phyloP scores from a whole-genome alignment of 495 filamentous ascomycete genomes.

The Penicillium mononematosum region DNA sequence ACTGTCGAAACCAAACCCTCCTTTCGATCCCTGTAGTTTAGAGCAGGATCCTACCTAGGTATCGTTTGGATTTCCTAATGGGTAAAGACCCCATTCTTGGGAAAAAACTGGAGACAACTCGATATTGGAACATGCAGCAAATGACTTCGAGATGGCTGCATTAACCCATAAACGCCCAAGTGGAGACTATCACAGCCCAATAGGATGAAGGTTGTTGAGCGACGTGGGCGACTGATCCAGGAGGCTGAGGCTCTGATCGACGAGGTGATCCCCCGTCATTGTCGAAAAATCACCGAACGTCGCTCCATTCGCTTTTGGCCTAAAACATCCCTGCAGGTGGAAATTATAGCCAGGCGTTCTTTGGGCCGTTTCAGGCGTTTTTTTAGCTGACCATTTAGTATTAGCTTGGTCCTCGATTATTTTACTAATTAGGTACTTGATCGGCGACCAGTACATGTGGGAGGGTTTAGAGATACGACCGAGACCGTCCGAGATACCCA shows the following conservation, averaged over 20 bases:
- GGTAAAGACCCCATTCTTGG: too few relatives aligned
- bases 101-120: neutral
- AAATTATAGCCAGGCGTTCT: slow-evolving; percentile 6
- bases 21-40: neutral
- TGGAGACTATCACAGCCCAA: neutral
- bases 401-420: neutral
- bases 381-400: neutral
- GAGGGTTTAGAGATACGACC: neutral
- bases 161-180: neutral
- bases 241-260: slow-evolving; percentile 14
- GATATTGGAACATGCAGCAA: neutral
- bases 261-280: slow-evolving; percentile 26
- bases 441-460: neutral
- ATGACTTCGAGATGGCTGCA: neutral
- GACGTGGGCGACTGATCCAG: slow-evolving; percentile 1
- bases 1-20: neutral
- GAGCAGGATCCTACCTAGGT: too few relatives aligned
- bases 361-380: slow-evolving; percentile 2
- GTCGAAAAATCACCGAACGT: slow-evolving; percentile 32
- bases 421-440: slow-evolving; percentile 3
- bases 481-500: neutral
- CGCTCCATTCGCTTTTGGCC: neutral
- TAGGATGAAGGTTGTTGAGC: neutral
- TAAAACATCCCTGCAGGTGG: neutral
- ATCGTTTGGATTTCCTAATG: neutral